A percentile compares a stretch with the other conserved stretches of the same genome.
Conservation (phyloP, 495 filamentous ascomycete genomes). For the Penicillium canariense region DNA sequence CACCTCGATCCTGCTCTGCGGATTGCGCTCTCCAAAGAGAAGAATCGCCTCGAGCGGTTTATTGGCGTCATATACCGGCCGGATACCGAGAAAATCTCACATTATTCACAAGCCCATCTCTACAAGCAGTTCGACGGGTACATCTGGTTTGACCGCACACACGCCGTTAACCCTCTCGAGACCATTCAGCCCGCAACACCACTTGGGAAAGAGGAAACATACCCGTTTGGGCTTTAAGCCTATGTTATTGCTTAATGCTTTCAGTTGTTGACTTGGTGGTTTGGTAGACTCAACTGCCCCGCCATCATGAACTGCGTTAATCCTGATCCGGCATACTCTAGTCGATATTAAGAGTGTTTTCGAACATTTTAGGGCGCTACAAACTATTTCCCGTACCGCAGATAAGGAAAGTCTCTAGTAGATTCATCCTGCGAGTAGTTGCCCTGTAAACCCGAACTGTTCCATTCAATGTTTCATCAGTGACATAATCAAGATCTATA, state of each 20-base stretch:
- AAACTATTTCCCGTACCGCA: too few species aligned
- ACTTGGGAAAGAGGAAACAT: conserved; percentile 50
- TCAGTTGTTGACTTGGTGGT: too few species aligned
- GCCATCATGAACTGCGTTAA: too few species aligned
- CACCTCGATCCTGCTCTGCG: conserved; percentile 35
- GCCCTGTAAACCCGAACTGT: background rate
- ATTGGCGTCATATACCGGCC: conserved; percentile 62
- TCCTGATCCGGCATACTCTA: too few species aligned
- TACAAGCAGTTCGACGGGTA: conserved; percentile 57
- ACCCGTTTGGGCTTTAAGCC: conserved; percentile 54
- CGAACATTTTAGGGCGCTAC: too few species aligned
- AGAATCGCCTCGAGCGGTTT: conserved; percentile 49
- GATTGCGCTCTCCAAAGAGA: conserved; percentile 37
- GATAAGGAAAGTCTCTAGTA: too few species aligned
- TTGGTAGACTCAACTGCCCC: too few species aligned
- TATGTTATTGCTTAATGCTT: background rate
- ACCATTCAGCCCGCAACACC: conserved; percentile 48
- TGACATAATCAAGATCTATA: too few species aligned
- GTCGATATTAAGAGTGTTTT: too few species aligned
- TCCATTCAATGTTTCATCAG: too few species aligned
- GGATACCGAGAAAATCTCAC: conserved; percentile 51
- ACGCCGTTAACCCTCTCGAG: conserved; percentile 52
- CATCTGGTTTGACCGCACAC: conserved; percentile 56
- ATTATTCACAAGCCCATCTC: conserved; percentile 54
- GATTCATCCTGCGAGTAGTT: too few species aligned